Evolutionary conservation across 1,284 basidiomycete species (phyloP), one percentile per base, ranked within the genome.

Genomic region (Sanghuangporus baumii): DNA sequence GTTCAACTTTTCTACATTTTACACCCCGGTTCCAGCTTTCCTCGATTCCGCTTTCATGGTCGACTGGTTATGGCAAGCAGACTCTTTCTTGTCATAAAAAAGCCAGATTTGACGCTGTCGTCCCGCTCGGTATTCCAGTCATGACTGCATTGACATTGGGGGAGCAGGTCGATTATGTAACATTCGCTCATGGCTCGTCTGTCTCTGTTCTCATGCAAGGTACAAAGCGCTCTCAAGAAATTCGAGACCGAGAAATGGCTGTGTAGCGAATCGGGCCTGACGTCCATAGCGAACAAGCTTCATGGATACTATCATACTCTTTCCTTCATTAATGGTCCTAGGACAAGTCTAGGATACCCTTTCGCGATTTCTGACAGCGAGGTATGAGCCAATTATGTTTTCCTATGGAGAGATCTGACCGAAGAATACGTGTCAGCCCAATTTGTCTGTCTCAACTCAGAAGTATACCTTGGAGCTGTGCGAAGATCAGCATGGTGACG

Each of bases 341-440:
- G 63, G 43, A 61, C 37, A 20, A 61, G 63, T 48, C 47, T 64
- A n/a, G 59, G 63, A n/a, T 57, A 57, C 16, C 57, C 51, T 6
- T 63, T 63, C 52, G 62, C 57, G 3, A 36, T 59, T 3, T 57
- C 58, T 20, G 62, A 60, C 40, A 60, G 59, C 58, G 60, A 63
- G 58, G 62, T 63, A 34, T 18, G 61, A 52, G 14, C 26, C 20
- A 8, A 31, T 31, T 31, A 23, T 31, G 26, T 31, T 31, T 5
- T 31, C 26, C 3, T 4, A 3, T 31, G 26, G 26, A 31, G 26
- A 31, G 26, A 0, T 31, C 26, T 31, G 26, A 31, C 2, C 26
- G 3, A 31, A 5, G 2, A 31, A 31, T 31, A 31, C 26, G 2
- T 31, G 26, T 31, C 26, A 31, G 26, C 26, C 26, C 26, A 20